Percentiles rank a stretch among this genome's conserved stretches.
phyloP scores from a whole-genome alignment of 306 rosid species.

The Pterocarpus macrocarpus region DNA sequence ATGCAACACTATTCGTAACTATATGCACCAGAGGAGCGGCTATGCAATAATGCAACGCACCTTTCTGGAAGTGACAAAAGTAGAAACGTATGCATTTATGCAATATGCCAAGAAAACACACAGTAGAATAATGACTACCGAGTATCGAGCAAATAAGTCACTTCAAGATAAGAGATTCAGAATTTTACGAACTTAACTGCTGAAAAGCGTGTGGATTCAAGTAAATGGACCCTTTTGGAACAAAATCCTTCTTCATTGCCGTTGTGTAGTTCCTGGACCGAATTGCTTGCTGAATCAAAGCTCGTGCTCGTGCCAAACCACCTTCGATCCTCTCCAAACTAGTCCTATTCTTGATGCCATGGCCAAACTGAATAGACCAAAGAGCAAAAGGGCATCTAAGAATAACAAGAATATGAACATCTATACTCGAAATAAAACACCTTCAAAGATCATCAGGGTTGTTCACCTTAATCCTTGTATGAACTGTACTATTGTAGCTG shows the following conservation, averaged over 20 bases:
- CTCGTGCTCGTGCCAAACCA: constrained; percentile 43
- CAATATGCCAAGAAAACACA: background rate
- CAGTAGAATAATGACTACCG: background rate
- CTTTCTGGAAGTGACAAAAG: too few relatives aligned
- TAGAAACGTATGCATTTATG: too few relatives aligned
- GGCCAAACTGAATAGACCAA: constrained; percentile 24
- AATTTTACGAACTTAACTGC: constrained; percentile 47
- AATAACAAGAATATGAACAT: background rate
- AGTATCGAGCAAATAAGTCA: background rate
- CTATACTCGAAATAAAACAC: background rate
- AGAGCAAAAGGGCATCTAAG: background rate
- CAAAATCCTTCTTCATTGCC: background rate
- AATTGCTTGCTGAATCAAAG: constrained; percentile 43
- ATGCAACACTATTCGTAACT: too few relatives aligned
- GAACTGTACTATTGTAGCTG: background rate
- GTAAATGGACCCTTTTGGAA: constrained; percentile 50
- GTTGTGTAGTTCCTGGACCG: constrained; percentile 29
- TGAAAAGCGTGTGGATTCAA: constrained; percentile 50
- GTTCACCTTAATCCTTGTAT: constrained; percentile 39
- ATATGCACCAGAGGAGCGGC: too few relatives aligned
- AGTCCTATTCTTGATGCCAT: constrained; percentile 31
- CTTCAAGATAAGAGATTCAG: background rate
- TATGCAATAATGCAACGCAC: too few relatives aligned
- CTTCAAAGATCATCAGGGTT: background rate
- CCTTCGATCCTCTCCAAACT: constrained; percentile 51